These are phyloP conservation scores for Pistacia integerrima DNA, from an alignment of 345 rosid genomes.

Conservation along the genomic window DNA sequence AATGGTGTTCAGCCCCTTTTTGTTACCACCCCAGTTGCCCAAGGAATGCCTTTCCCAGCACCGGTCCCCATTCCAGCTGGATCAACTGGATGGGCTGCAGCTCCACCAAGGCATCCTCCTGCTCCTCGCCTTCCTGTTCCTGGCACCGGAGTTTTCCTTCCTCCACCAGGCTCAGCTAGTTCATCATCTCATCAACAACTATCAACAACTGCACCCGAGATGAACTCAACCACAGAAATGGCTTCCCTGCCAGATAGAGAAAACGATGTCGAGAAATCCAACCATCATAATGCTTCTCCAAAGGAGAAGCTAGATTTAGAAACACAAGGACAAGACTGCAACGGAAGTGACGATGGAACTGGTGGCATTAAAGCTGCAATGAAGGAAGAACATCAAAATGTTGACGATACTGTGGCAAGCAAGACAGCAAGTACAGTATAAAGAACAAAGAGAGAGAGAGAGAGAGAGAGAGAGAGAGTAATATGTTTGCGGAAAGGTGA, in stretches of 20 bases:
- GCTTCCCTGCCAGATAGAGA: slow-evolving; percentile 29
- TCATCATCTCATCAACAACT: slow-evolving; percentile 38
- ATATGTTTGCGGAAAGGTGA: background rate
- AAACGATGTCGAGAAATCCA: slow-evolving; percentile 30
- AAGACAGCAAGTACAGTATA: slow-evolving; percentile 36
- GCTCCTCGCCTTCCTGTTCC: slow-evolving; percentile 64
- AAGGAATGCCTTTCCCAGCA: slow-evolving; percentile 62
- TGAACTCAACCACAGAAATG: slow-evolving; percentile 23
- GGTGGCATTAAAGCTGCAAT: slow-evolving; percentile 12
- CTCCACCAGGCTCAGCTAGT: slow-evolving; percentile 61
- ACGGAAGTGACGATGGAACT: slow-evolving; percentile 36
- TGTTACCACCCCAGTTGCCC: slow-evolving; percentile 47
- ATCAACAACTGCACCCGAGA: slow-evolving; percentile 24
- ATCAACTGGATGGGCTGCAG: slow-evolving; percentile 64
- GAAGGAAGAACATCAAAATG: slow-evolving; percentile 34
- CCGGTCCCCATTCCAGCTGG: slow-evolving; percentile 58
- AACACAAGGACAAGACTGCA: slow-evolving; percentile 36
- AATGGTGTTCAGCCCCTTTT: slow-evolving; percentile 58
- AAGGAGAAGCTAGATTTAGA: slow-evolving; percentile 32
- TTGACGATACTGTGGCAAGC: slow-evolving; percentile 20
- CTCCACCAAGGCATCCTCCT: slow-evolving; percentile 64
- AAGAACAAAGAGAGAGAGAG: slow-evolving; percentile 19
- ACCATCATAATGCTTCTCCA: slow-evolving; percentile 21
- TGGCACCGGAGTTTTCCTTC: slow-evolving; percentile 98
- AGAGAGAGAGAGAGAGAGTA: slow-evolving; percentile 24